phyloP scores from a whole-genome alignment of 371 early-diverging fungal species.

The Capillidium heterosporum region DNA sequence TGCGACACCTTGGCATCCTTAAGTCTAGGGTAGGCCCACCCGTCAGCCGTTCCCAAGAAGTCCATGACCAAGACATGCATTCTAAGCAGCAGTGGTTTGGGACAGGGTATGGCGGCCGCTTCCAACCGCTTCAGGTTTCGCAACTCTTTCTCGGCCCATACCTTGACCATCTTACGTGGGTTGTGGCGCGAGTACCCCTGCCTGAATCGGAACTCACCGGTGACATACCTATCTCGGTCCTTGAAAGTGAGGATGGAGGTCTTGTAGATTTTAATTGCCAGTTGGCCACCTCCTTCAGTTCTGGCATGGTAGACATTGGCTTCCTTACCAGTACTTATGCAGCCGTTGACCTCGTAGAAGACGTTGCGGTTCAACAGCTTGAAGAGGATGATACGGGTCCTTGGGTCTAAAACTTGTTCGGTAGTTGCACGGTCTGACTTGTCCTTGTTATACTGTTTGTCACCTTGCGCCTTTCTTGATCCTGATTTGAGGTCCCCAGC shows the following conservation, averaged over 20 bases:
- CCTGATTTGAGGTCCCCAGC: constrained; percentile 37
- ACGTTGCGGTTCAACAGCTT: constrained; percentile 83
- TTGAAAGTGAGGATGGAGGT: constrained; percentile 98
- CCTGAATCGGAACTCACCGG: constrained; percentile 94
- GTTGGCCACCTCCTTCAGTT: constrained; percentile 63
- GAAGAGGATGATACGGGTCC: constrained; percentile 91
- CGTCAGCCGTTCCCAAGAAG: constrained; percentile 80
- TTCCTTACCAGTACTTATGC: constrained; percentile 98
- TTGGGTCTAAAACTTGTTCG: constrained; percentile 96
- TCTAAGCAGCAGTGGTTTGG: constrained; percentile 81
- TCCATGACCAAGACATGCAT: constrained; percentile 97
- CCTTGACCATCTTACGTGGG: constrained; percentile 97
- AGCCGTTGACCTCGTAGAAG: constrained; percentile 89
- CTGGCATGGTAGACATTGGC: constrained; percentile 95
- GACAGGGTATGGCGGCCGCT: constrained; percentile 85
- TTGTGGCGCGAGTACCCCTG: constrained; percentile 91
- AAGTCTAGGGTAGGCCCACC: constrained; percentile 87
- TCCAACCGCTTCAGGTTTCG: constrained; percentile 90
- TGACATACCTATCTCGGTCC: constrained; percentile 96
- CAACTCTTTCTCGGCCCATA: constrained; percentile 99
- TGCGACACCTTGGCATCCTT: constrained; percentile 78
- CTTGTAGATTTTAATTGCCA: constrained; percentile 97
- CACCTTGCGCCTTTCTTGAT: constrained; percentile 66
- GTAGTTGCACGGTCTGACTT: constrained; percentile 94
- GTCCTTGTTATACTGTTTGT: constrained; percentile 46